These are phyloP conservation scores for Lichtheimia ramosa DNA, from an alignment of 371 early-diverging fungal species.

Conservation along the genomic window DNA sequence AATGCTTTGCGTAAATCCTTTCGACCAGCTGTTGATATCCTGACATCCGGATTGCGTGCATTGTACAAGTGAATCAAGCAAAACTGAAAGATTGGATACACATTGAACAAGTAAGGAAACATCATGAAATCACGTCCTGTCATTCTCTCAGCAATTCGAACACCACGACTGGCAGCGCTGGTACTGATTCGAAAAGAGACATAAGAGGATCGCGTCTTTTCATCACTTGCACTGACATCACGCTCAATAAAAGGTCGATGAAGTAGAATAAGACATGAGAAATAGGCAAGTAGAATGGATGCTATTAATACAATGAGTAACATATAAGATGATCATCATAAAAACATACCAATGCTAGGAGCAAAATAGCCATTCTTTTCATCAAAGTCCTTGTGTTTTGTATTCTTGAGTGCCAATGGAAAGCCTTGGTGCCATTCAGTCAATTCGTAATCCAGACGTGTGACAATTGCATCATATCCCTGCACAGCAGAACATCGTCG, in stretches of 20 bases:
- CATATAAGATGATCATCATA: background rate
- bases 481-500: constrained; percentile 33
- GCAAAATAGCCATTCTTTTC: constrained; percentile 38
- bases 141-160: constrained; percentile 40
- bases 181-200: constrained; percentile 47
- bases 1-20: constrained; percentile 30
- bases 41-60: constrained; percentile 32
- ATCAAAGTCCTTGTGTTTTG: constrained; percentile 38
- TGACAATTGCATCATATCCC: constrained; percentile 45
- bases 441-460: constrained; percentile 41
- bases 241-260: constrained; percentile 50
- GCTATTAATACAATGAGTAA: constrained; percentile 14
- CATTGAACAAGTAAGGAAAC: constrained; percentile 48
- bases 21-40: constrained; percentile 35
- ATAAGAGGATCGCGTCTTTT: constrained; percentile 28
- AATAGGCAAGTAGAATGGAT: constrained; percentile 40
- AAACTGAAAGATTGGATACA: constrained; percentile 43
- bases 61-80: constrained; percentile 49
- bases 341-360: constrained; percentile 36
- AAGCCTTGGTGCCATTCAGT: constrained; percentile 51
- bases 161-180: constrained; percentile 46
- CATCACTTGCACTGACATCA: constrained; percentile 6
- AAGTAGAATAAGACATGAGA: constrained; percentile 36
- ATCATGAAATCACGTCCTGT: constrained; percentile 40
- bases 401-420: constrained; percentile 31